Percentiles rank a stretch among this genome's conserved stretches.
Evolutionary conservation across 176 grass and related monocot species (phyloP).

Genomic region (Hordeum vulgare): DNA sequence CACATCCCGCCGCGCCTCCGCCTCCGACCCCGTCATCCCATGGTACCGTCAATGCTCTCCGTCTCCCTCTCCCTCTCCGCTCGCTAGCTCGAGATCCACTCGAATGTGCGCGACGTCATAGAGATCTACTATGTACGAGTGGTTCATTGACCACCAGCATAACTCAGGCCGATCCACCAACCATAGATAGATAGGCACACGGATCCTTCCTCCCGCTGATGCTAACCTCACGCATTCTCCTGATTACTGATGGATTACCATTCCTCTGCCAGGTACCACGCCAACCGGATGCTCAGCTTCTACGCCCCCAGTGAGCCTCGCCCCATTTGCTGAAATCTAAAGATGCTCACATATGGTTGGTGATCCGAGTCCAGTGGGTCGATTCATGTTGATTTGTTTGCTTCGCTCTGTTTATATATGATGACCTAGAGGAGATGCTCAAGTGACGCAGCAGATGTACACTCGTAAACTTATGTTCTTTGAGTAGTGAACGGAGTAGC

Average conservation of each 20-base stretch:
- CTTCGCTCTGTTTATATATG: too few relatives aligned
- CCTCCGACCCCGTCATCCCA: constrained; percentile 44
- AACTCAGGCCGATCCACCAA: not conserved
- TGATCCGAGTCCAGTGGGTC: too few relatives aligned
- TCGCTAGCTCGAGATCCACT: not conserved
- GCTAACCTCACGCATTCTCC: not conserved
- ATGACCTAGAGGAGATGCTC: too few relatives aligned
- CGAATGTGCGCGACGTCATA: not conserved
- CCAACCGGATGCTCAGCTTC: constrained; percentile 98
- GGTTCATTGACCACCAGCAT: too few relatives aligned
- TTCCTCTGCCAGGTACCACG: constrained; percentile 67
- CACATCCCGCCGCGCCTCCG: constrained; percentile 10
- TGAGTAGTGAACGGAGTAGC: too few relatives aligned
- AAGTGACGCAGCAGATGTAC: too few relatives aligned
- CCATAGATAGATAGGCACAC: not conserved
- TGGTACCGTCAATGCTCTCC: too few relatives aligned
- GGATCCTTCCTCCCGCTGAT: constrained; percentile 16
- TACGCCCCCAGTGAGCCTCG: constrained; percentile 77
- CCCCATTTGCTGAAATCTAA: not conserved
- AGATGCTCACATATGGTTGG: not conserved
- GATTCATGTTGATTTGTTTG: too few relatives aligned
- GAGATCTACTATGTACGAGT: not conserved
- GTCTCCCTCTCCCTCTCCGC: not conserved
- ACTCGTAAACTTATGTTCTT: too few relatives aligned
- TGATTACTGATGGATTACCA: not conserved